Percentiles rank a stretch among this genome's conserved stretches.
These are phyloP conservation scores for Cladosporium sp. DNA, from an alignment of 2,329 filamentous ascomycete species.

Conservation along the genomic window DNA sequence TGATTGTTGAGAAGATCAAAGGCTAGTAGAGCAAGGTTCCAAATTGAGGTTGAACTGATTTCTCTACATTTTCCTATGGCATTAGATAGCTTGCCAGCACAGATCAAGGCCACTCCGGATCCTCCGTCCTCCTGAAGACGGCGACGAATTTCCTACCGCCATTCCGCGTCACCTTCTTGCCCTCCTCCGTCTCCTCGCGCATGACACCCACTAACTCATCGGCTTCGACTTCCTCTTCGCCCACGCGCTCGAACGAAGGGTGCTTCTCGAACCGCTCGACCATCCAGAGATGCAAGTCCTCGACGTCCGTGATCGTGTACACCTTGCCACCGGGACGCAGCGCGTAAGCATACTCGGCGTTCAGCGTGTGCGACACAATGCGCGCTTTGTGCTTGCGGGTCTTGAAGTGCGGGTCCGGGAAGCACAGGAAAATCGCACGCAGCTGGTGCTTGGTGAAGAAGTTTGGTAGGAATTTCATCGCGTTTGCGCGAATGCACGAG, in stretches of 20 bases:
- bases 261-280: slow-evolving; percentile 76
- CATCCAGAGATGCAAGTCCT: slow-evolving; percentile 93
- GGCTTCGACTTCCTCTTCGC: slow-evolving; percentile 57
- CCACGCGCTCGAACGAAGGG: slow-evolving; percentile 72
- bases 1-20: no score
- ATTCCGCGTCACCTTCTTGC: slow-evolving; percentile 92
- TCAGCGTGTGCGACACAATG: slow-evolving; percentile 83
- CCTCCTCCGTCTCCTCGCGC: slow-evolving; percentile 86
- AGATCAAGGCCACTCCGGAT: slow-evolving; percentile 66
- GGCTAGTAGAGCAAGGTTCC: no score
- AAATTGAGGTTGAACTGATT: no score
- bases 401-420: slow-evolving; percentile 98
- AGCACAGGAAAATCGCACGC: slow-evolving; percentile 92
- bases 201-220: slow-evolving; percentile 72
- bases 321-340: slow-evolving; percentile 77
- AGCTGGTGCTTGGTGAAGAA: slow-evolving; percentile 83
- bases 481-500: slow-evolving; percentile 83
- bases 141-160: slow-evolving; percentile 87
- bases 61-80: no score
- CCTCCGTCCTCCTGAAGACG: slow-evolving; percentile 73
- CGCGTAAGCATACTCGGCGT: slow-evolving; percentile 89
- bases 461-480: slow-evolving; percentile 99
- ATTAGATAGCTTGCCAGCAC: no score
- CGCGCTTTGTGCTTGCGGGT: slow-evolving; percentile 93
- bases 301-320: slow-evolving; percentile 96